These are phyloP conservation scores for Botrytis paeoniae DNA, from an alignment of 2,329 filamentous ascomycete species.

Conservation along the genomic window DNA sequence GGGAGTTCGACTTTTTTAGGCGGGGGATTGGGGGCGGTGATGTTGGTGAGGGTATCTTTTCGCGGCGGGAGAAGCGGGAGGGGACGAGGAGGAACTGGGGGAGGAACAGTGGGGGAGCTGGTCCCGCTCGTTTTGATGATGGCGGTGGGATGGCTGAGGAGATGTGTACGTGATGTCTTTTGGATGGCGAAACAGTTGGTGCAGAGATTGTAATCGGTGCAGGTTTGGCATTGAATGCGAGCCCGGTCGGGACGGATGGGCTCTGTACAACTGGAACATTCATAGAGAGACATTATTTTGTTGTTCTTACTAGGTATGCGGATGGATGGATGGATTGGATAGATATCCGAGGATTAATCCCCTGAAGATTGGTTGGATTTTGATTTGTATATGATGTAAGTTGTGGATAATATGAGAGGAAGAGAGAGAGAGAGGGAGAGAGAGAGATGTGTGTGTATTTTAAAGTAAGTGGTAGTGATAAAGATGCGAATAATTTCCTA, in stretches of 20 bases:
- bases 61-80: slow-evolving; percentile 23
- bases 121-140: slow-evolving; percentile 24
- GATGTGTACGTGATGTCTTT: slow-evolving; percentile 24
- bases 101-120: slow-evolving; percentile 23
- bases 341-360: not conserved
- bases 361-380: not conserved
- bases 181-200: slow-evolving; percentile 33
- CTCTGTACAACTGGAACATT: slow-evolving; percentile 11
- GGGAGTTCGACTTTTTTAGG: slow-evolving; percentile 24
- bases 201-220: slow-evolving; percentile 28
- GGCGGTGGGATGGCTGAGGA: slow-evolving; percentile 20
- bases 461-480: not conserved
- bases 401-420: not conserved
- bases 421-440: not conserved
- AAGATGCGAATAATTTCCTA: not conserved
- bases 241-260: slow-evolving; percentile 12
- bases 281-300: slow-evolving; percentile 17
- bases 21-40: not conserved
- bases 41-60: slow-evolving; percentile 14
- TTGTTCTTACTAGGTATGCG: not conserved
- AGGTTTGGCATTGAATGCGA: slow-evolving; percentile 12
- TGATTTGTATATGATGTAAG: not conserved
- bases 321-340: not conserved
- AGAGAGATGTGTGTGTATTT: not conserved
- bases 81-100: slow-evolving; percentile 21